These are phyloP conservation scores for Arthrobotrys entomopaga DNA, from an alignment of 2,329 filamentous ascomycete genomes.

Conservation along the genomic window DNA sequence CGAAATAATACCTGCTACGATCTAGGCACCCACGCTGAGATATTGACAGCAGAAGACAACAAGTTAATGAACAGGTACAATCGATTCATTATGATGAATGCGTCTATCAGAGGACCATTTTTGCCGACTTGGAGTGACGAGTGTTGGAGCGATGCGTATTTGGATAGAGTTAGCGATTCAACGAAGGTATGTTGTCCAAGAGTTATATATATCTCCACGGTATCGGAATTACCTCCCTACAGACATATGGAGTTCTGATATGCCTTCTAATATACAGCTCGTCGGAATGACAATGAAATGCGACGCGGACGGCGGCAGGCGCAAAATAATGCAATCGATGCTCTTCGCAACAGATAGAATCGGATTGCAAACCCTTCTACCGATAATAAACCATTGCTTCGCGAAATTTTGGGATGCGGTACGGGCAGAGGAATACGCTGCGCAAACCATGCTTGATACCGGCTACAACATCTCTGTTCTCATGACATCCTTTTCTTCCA, in stretches of 20 bases:
- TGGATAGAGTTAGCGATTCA: constrained; percentile 60
- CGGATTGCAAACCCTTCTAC: constrained; percentile 62
- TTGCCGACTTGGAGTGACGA: constrained; percentile 60
- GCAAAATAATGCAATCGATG: constrained; percentile 62
- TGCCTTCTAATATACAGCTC: constrained; percentile 58
- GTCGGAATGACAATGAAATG: constrained; percentile 62
- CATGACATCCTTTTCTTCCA: constrained; percentile 59
- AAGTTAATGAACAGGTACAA: constrained; percentile 61
- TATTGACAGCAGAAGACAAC: constrained; percentile 56
- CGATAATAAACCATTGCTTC: constrained; percentile 58
- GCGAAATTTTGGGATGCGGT: constrained; percentile 58
- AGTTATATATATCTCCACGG: too few relatives aligned
- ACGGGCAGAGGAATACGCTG: constrained; percentile 61
- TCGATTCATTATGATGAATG: constrained; percentile 62
- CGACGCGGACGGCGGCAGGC: constrained; percentile 55
- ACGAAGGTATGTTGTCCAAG: constrained; percentile 59
- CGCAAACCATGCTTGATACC: constrained; percentile 58
- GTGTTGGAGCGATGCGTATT: constrained; percentile 62
- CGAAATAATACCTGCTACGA: constrained; percentile 61
- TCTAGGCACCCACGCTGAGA: constrained; percentile 61
- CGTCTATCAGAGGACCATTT: constrained; percentile 62
- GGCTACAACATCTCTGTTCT: constrained; percentile 62
- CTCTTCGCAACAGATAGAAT: constrained; percentile 62
- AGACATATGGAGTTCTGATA: too few relatives aligned
- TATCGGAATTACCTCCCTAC: too few relatives aligned